Conservation (phyloP, 2,329 filamentous ascomycete genomes). For the Acrodontium crateriforme region DNA sequence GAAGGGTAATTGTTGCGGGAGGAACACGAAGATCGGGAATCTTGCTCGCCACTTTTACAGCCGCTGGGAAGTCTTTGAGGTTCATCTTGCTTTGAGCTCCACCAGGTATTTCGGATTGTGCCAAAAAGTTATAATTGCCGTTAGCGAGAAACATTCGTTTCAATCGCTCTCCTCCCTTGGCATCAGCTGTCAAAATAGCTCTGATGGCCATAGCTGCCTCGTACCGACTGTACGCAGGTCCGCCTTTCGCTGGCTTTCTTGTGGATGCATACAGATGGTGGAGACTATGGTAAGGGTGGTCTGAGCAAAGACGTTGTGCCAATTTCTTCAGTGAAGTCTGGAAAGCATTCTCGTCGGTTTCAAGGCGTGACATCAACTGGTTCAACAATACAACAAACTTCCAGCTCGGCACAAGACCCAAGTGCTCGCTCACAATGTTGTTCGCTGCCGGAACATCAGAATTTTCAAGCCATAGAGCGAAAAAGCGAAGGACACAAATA, state of each 20-base stretch:
- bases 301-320: constrained; percentile 70
- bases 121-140: constrained; percentile 48
- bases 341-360: constrained; percentile 56
- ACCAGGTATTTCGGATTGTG: constrained; percentile 48
- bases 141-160: constrained; percentile 59
- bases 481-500: constrained; percentile 81
- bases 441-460: constrained; percentile 66
- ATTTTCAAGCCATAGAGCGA: constrained; percentile 84
- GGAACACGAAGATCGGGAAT: constrained; percentile 57
- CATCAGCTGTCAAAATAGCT: constrained; percentile 42
- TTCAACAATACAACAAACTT: constrained; percentile 94
- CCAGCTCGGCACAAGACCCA: constrained; percentile 65
- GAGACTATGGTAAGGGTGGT: constrained; percentile 95
- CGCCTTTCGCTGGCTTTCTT: constrained; percentile 44
- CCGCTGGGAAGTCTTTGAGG: constrained; percentile 47
- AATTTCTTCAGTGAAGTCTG: constrained; percentile 61
- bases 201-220: constrained; percentile 58
- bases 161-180: constrained; percentile 37
- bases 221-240: constrained; percentile 58
- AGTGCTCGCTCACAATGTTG: constrained; percentile 54
- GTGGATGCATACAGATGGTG: constrained; percentile 86
- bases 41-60: constrained; percentile 47
- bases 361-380: constrained; percentile 83
- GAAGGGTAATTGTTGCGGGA: constrained; percentile 77
- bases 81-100: constrained; percentile 30